These are phyloP conservation scores for Viridothelium virens DNA, from an alignment of 495 filamentous ascomycete genomes.

Conservation along the genomic window DNA sequence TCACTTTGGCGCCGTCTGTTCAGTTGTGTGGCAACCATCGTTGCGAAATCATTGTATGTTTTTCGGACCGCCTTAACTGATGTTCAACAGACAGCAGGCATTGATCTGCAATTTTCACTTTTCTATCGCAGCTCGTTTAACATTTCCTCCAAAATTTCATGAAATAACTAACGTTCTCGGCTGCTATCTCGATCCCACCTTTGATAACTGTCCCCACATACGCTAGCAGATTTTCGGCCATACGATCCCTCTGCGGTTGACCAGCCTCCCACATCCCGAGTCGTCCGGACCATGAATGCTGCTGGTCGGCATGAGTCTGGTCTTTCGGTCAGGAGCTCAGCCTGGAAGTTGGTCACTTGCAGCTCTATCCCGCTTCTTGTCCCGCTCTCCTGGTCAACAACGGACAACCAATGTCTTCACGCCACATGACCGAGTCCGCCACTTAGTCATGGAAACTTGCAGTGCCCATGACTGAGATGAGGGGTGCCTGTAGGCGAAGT, in stretches of 20 bases:
- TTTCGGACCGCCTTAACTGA: too few species aligned
- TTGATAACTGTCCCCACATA: conserved; percentile 1
- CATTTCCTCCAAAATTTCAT: background rate
- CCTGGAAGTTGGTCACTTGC: background rate
- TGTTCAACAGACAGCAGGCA: background rate
- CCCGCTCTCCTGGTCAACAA: background rate
- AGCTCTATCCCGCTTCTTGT: background rate
- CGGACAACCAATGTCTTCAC: background rate
- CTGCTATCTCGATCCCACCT: background rate
- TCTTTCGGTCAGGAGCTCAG: background rate
- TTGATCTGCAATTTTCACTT: background rate
- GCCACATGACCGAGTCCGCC: background rate
- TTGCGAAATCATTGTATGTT: too few species aligned
- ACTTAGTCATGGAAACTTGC: background rate
- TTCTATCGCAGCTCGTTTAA: background rate
- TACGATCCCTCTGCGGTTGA: background rate
- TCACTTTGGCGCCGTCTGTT: too few species aligned
- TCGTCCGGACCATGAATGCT: background rate
- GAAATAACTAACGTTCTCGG: background rate
- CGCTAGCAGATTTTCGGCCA: conserved; percentile 2
- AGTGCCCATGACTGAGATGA: background rate
- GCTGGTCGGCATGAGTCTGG: background rate
- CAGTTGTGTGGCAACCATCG: too few species aligned
- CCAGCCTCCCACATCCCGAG: background rate
- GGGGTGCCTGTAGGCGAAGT: background rate